Evolutionary conservation across 2,329 filamentous ascomycete genomes (phyloP), one percentile per base, ranked within the genome.

Genomic region (Epichloe glyceriae): DNA sequence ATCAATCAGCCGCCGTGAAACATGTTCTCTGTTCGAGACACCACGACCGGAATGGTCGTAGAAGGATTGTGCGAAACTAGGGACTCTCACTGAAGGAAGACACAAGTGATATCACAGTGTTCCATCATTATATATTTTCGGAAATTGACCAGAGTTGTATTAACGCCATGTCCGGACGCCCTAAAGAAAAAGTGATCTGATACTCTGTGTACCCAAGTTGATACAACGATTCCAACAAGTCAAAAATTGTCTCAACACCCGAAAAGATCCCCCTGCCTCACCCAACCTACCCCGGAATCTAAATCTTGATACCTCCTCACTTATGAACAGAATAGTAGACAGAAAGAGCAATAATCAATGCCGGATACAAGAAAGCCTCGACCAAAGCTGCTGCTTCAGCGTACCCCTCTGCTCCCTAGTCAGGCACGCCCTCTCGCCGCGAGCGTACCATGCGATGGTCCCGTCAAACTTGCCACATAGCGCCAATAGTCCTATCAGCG

Each of bases 361-460:
- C 56, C 5, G 62, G 55, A 48, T 67, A 69, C 1, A 65, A 12
- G 5, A 70, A 52, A 8, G 61, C 60, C 51, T 71, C 63, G 2
- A 59, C 55, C 10, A 69, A 48, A 76, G 61, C 57, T 74, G 69
- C 26, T 61, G 59, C 45, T 60, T 63, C 12, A 70, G 54, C 4
- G 57, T 56, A 3, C 52, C 54, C 2, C 64, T 59, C 54, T 70
- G 67, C 5, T 58, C 53, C 11, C 46, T 35, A 5, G 62, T 70
- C 22, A 76, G 61, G 8, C 58, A 58, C 20, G 64, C 60, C 26
- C 70, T 66, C 56, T 75, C 68, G 5, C 75, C 74, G 2, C 65
- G 60, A 0, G 74, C 75, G 49, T 68, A 70, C 74, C 74, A 78
- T 6, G 67, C 67, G 30, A 78, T 66, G 0, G 68, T 67, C 1